Percentiles rank a stretch among this genome's conserved stretches.
phyloP scores from a whole-genome alignment of 257 asterid genomes.

The Solanum bulbocastanum region DNA sequence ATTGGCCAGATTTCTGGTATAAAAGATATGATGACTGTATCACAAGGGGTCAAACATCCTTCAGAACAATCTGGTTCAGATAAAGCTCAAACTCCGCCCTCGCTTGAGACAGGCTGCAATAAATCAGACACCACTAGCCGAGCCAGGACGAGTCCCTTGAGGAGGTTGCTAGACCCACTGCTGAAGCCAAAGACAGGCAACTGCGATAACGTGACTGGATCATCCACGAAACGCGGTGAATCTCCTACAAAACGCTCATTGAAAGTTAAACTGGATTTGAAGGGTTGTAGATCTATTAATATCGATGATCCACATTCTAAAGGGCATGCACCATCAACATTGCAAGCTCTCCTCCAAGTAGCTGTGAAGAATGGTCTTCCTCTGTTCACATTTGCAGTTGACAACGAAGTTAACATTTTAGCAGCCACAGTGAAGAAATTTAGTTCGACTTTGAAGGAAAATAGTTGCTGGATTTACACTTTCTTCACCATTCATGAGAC shows the following conservation, averaged over 20 bases:
- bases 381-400: conserved; percentile 65
- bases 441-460: conserved; percentile 7
- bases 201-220: conserved; percentile 19
- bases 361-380: conserved; percentile 68
- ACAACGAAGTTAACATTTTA: conserved; percentile 43
- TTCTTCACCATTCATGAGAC: conserved; percentile 47
- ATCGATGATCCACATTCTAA: conserved; percentile 16
- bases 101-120: conserved; percentile 14
- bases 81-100: conserved; percentile 11
- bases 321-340: conserved; percentile 17
- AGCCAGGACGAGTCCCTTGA: conserved; percentile 61
- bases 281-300: conserved; percentile 23
- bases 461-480: conserved; percentile 40
- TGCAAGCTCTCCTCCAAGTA: conserved; percentile 70
- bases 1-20: conserved; percentile 34
- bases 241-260: conserved; percentile 20
- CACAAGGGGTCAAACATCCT: conserved; percentile 3
- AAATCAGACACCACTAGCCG: conserved; percentile 34
- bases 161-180: conserved; percentile 70
- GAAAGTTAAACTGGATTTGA: conserved; percentile 29
- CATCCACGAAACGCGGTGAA: conserved; percentile 15
- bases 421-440: conserved; percentile 48
- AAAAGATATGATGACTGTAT: conserved; percentile 11
- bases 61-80: conserved; percentile 8
- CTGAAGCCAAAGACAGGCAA: conserved; percentile 45